phyloP scores from a whole-genome alignment of 257 asterid genomes.

The Henckelia pumila region DNA sequence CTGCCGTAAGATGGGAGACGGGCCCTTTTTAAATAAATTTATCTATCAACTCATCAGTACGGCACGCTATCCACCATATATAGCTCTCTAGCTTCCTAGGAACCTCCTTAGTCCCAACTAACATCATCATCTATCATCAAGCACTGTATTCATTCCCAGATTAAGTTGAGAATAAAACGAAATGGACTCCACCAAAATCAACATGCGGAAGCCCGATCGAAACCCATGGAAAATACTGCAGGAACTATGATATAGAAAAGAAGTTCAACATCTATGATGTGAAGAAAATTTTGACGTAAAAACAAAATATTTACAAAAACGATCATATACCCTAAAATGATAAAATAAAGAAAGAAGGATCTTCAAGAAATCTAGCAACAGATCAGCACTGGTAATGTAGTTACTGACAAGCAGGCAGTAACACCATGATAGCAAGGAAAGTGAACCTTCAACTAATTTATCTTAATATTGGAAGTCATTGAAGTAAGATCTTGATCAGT shows the following conservation, averaged over 20 bases:
- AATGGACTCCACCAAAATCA: neutral
- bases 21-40: neutral
- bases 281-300: neutral
- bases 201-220: neutral
- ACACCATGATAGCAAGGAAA: constrained; percentile 23
- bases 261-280: neutral
- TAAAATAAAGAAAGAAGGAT: neutral
- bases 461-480: constrained; percentile 3
- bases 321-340: neutral
- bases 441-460: constrained; percentile 3
- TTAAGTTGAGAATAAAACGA: neutral
- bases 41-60: neutral
- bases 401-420: constrained; percentile 8
- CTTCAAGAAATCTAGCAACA: neutral
- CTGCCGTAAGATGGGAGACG: neutral
- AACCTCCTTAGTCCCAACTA: constrained; percentile 1
- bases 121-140: neutral
- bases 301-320: neutral
- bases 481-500: neutral
- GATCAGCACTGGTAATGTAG: neutral
- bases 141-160: neutral
- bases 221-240: neutral
- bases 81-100: constrained; percentile 3
- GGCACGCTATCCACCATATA: constrained; percentile 6
- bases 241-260: neutral